These are phyloP conservation scores for Staphylotrichum longicolle DNA, from an alignment of 495 filamentous ascomycete species.

Conservation along the genomic window DNA sequence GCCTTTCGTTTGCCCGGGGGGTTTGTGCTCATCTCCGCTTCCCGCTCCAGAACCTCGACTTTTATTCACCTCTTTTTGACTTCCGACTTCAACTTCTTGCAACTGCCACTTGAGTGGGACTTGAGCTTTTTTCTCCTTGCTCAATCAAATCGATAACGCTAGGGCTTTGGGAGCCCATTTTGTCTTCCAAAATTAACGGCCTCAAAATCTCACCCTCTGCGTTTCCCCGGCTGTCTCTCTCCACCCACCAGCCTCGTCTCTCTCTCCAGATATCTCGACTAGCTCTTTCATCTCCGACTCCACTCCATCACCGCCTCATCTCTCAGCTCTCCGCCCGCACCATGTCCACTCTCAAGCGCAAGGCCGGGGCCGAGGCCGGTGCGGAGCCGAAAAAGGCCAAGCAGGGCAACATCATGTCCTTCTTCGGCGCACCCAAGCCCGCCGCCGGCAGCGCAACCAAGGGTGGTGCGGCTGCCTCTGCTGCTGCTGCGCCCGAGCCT, in stretches of 20 bases:
- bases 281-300: slow-evolving; percentile 9
- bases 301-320: slow-evolving; percentile 13
- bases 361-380: slow-evolving; percentile 52
- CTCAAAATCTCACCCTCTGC: slow-evolving; percentile 3
- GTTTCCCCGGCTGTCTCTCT: not conserved
- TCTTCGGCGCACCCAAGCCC: slow-evolving; percentile 50
- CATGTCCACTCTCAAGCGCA: slow-evolving; percentile 65
- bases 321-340: slow-evolving; percentile 10
- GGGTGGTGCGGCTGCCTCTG: not conserved
- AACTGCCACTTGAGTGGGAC: not conserved
- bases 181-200: slow-evolving; percentile 3
- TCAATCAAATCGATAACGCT: not conserved
- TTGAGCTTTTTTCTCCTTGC: not conserved
- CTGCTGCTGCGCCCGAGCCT: slow-evolving; percentile 30
- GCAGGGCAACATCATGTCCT: slow-evolving; percentile 53
- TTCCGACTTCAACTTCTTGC: slow-evolving; percentile 1
- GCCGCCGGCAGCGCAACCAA: slow-evolving; percentile 25
- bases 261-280: not conserved
- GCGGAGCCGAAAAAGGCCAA: slow-evolving; percentile 71
- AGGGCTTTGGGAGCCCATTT: slow-evolving; percentile 4
- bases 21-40: slow-evolving; percentile 10
- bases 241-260: not conserved
- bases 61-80: not conserved
- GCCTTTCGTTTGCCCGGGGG: slow-evolving; percentile 1
- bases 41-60: slow-evolving; percentile 1